Conservation (phyloP, 1,139 yeast genomes). For the Geotrichum cucujoidarum region DNA sequence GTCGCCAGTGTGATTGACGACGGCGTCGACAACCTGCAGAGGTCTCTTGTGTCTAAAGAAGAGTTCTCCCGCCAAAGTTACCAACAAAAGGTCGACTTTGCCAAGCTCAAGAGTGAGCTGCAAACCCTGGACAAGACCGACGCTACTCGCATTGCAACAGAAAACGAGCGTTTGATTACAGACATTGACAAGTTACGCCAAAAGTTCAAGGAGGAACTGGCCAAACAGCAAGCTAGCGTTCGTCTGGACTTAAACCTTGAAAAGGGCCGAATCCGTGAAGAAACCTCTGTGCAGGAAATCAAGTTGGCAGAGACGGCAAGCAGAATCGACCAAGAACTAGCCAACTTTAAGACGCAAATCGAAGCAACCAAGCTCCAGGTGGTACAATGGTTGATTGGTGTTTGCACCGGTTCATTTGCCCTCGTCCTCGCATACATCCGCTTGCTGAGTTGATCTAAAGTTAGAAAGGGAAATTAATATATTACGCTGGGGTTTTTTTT, state of each 20-base stretch:
- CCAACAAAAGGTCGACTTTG: constrained; percentile 94
- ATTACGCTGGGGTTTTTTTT: background rate
- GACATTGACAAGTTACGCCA: constrained; percentile 85
- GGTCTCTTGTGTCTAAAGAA: constrained; percentile 76
- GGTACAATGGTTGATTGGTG: constrained; percentile 97
- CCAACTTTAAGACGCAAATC: constrained; percentile 90
- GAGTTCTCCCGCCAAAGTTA: constrained; percentile 78
- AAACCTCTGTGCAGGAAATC: constrained; percentile 83
- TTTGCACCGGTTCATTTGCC: constrained; percentile 96
- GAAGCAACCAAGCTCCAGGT: constrained; percentile 94
- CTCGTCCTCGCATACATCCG: constrained; percentile 86
- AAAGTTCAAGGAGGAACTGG: constrained; percentile 82
- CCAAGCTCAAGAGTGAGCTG: constrained; percentile 84
- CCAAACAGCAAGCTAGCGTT: constrained; percentile 86
- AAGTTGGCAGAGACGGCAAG: constrained; percentile 94
- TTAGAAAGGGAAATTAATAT: background rate
- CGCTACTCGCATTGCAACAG: constrained; percentile 73
- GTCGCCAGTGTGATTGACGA: constrained; percentile 76
- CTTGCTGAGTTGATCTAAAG: constrained; percentile 51
- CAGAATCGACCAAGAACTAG: constrained; percentile 89
- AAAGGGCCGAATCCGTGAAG: constrained; percentile 93
- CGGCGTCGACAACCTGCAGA: constrained; percentile 70
- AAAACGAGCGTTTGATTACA: constrained; percentile 77
- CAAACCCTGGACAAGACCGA: constrained; percentile 86
- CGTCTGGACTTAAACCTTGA: constrained; percentile 85